These are phyloP conservation scores for Geosmithia putterillii DNA, from an alignment of 2,329 filamentous ascomycete species.

Conservation along the genomic window DNA sequence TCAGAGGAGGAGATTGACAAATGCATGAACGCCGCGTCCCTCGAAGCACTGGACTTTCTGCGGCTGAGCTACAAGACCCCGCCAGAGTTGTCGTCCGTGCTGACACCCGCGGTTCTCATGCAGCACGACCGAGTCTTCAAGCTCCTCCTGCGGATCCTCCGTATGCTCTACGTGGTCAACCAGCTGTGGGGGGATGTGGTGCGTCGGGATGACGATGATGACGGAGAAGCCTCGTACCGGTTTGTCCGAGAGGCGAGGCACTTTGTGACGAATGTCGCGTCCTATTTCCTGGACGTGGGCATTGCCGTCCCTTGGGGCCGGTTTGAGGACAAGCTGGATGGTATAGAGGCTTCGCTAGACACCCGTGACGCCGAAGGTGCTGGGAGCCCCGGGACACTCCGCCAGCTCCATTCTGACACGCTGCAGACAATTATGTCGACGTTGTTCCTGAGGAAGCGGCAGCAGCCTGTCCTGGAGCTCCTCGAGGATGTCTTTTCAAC, in stretches of 20 bases:
- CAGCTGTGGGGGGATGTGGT: constrained; percentile 48
- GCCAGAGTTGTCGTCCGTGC: constrained; percentile 55
- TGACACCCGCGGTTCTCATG: constrained; percentile 56
- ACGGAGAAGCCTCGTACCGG: constrained; percentile 24
- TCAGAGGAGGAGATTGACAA: constrained; percentile 65
- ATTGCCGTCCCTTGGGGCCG: constrained; percentile 60
- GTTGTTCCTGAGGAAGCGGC: constrained; percentile 61
- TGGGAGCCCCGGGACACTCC: constrained; percentile 51
- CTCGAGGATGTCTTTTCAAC: constrained; percentile 65
- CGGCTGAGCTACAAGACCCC: constrained; percentile 75
- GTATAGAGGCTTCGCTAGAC: constrained; percentile 7
- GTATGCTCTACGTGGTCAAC: constrained; percentile 67
- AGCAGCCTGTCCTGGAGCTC: constrained; percentile 58
- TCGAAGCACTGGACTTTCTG: constrained; percentile 89
- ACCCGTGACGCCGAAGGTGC: constrained; percentile 4
- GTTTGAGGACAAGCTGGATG: constrained; percentile 52
- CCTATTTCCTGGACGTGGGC: constrained; percentile 71
- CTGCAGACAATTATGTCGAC: constrained; percentile 66
- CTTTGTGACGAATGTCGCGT: constrained; percentile 59
- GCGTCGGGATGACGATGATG: constrained; percentile 6
- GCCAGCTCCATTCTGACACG: constrained; percentile 57
- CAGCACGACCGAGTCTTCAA: constrained; percentile 84
- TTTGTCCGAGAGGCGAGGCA: constrained; percentile 71
- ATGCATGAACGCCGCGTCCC: constrained; percentile 69
- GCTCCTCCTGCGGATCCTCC: constrained; percentile 60